phyloP scores from a whole-genome alignment of 805 yeast genomes.

The Grigorovia humatica region DNA sequence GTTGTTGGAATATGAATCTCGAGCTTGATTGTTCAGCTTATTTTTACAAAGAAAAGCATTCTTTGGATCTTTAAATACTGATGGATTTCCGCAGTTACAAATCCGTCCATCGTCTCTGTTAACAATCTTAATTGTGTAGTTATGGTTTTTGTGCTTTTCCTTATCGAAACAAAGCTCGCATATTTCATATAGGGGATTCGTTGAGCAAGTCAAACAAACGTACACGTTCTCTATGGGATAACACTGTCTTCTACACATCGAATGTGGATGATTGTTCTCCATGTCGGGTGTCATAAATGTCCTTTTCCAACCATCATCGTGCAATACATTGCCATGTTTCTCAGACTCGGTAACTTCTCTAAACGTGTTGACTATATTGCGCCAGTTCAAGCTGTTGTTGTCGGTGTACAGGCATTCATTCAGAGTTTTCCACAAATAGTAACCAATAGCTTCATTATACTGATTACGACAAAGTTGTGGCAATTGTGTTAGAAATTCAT shows the following conservation, averaged over 20 bases:
- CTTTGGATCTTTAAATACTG: conserved; percentile 14
- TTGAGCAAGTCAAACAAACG: conserved; percentile 26
- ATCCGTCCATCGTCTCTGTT: conserved; percentile 24
- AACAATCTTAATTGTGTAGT: conserved; percentile 19
- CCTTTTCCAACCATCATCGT: conserved; percentile 12
- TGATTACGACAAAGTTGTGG: conserved; percentile 18
- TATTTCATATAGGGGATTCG: conserved; percentile 30
- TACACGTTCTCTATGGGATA: conserved; percentile 23
- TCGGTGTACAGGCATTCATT: conserved; percentile 9
- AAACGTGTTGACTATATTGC: conserved; percentile 10
- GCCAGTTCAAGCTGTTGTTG: conserved; percentile 16
- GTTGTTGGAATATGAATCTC: neutral
- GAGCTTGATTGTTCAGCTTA: conserved; percentile 9
- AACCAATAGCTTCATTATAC: conserved; percentile 19
- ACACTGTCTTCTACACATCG: conserved; percentile 21
- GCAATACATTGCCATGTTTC: conserved; percentile 10
- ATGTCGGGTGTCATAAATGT: neutral
- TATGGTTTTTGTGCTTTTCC: conserved; percentile 60
- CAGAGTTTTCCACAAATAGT: conserved; percentile 21
- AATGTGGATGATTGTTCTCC: conserved; percentile 13
- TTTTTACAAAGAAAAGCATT: conserved; percentile 15
- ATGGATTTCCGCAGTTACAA: conserved; percentile 26
- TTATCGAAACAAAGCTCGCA: conserved; percentile 69
- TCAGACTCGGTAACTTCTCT: conserved; percentile 11
- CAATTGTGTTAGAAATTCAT: conserved; percentile 21